phyloP scores from a whole-genome alignment of 208 protist genomes.

The Acanthamoeba healyi region DNA sequence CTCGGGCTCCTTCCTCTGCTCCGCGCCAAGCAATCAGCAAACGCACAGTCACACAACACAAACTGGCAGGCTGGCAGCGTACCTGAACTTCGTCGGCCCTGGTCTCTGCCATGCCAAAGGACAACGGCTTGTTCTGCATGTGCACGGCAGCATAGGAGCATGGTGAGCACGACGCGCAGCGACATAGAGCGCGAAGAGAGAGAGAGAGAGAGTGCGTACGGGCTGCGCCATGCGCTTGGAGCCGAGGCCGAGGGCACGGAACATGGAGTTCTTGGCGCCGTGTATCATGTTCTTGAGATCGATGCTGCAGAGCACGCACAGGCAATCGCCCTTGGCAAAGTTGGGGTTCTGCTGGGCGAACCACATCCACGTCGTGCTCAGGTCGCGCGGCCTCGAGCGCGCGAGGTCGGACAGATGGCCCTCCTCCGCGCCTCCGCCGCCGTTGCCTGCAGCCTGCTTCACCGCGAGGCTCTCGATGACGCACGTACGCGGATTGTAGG shows the following conservation, averaged over 20 bases:
- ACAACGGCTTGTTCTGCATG: constrained; percentile 33
- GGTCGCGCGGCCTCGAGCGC: constrained; percentile 29
- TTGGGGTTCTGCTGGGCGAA: constrained; percentile 70
- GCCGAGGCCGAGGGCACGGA: constrained; percentile 46
- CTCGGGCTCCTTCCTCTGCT: constrained; percentile 36
- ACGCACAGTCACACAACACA: not conserved
- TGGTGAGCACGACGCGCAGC: too few species aligned
- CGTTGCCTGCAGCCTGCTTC: not conserved
- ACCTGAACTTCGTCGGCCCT: constrained; percentile 11
- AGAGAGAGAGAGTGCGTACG: too few species aligned
- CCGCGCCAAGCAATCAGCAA: not conserved
- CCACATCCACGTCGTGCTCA: constrained; percentile 68
- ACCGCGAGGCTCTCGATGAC: constrained; percentile 52
- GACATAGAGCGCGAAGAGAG: too few species aligned
- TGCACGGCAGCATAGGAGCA: too few species aligned
- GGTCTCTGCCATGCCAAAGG: constrained; percentile 37
- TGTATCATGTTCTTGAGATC: constrained; percentile 51
- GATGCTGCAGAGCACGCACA: constrained; percentile 65
- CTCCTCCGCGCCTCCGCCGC: not conserved
- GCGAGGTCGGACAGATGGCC: constrained; percentile 37
- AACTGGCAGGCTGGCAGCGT: not conserved
- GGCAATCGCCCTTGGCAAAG: constrained; percentile 71
- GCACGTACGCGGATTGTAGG: constrained; percentile 54
- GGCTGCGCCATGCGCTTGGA: constrained; percentile 13
- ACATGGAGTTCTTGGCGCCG: constrained; percentile 65